Conservation (phyloP, 345 rosid species). For the Garcia nutans region DNA sequence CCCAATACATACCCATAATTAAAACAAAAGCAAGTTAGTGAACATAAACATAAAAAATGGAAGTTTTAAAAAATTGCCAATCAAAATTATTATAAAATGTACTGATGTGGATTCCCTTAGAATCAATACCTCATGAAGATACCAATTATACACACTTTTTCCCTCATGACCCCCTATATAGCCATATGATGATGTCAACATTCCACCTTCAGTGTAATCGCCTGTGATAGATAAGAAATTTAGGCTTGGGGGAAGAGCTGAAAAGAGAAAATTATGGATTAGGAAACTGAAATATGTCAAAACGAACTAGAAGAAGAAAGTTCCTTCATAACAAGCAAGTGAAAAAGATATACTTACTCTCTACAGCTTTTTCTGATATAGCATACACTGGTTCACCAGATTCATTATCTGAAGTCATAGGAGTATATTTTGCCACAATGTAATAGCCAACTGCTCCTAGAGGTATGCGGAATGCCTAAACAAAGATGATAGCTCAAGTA, state of each 20-base stretch:
- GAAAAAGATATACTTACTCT: conserved; percentile 54
- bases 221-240: conserved; percentile 94
- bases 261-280: conserved; percentile 26
- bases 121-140: conserved; percentile 76
- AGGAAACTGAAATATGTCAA: conserved; percentile 7
- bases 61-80: background rate
- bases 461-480: conserved; percentile 90
- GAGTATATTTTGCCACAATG: conserved; percentile 81
- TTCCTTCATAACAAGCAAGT: conserved; percentile 1
- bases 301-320: background rate
- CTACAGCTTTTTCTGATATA: conserved; percentile 68
- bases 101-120: conserved; percentile 11
- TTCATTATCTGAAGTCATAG: conserved; percentile 82
- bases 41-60: background rate
- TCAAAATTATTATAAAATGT: background rate
- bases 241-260: conserved; percentile 96
- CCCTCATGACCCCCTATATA: conserved; percentile 97
- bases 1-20: background rate
- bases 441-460: conserved; percentile 87
- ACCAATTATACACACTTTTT: conserved; percentile 82
- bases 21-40: background rate
- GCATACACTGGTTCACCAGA: conserved; percentile 81
- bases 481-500: conserved; percentile 27
- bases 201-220: conserved; percentile 74
- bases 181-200: conserved; percentile 93